These are phyloP conservation scores for Xerocomus nothofagi DNA, from an alignment of 1,284 basidiomycete genomes.

Conservation along the genomic window DNA sequence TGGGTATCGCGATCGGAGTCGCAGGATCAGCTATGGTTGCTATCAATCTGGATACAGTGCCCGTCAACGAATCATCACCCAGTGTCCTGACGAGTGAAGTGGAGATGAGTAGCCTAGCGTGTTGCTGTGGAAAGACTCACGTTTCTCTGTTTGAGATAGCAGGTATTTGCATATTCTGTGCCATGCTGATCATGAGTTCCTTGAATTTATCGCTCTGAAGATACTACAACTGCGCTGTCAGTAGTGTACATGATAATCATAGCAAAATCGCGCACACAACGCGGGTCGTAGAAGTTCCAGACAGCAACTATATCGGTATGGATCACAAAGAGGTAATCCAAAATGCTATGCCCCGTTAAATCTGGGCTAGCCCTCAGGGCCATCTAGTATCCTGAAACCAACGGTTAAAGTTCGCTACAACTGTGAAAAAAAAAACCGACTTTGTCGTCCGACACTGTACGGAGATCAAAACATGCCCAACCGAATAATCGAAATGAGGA, in stretches of 20 bases:
- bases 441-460: conserved; percentile 5
- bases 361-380: not conserved
- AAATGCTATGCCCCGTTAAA: conserved; percentile 1
- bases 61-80: not conserved
- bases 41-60: not conserved
- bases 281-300: conserved; percentile 9
- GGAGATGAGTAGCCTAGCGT: not conserved
- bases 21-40: not conserved
- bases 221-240: not conserved
- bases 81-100: not conserved
- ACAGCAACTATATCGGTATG: conserved; percentile 5
- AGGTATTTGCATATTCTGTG: not conserved
- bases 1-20: conserved; percentile 2
- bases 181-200: not conserved
- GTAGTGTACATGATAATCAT: not conserved
- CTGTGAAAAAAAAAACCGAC: not conserved
- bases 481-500: not conserved
- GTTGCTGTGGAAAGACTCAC: not conserved
- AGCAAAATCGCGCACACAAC: not conserved
- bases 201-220: conserved; percentile 2
- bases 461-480: not conserved
- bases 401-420: not conserved
- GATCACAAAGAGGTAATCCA: conserved; percentile 5
- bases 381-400: conserved; percentile 7
- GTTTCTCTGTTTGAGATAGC: not conserved